These are phyloP conservation scores for Colletotrichum liaoningense DNA, from an alignment of 2,329 filamentous ascomycete species.

Conservation along the genomic window DNA sequence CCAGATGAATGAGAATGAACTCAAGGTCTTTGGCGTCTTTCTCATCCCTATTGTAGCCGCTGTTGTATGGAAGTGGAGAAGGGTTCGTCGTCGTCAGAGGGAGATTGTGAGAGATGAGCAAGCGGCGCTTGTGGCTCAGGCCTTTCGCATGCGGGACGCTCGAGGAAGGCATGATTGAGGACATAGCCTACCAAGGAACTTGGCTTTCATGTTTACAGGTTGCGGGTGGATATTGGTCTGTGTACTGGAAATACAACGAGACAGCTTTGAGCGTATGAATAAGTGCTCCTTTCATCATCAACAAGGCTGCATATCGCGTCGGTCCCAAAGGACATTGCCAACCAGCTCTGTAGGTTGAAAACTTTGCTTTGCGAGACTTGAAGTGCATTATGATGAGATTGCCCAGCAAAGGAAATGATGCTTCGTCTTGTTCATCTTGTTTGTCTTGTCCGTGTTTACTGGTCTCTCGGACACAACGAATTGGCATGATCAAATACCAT, in stretches of 20 bases:
- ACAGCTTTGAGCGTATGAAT: not conserved
- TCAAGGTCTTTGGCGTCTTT: constrained; percentile 10
- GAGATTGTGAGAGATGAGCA: not conserved
- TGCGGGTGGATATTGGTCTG: not conserved
- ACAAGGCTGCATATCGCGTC: too few relatives aligned
- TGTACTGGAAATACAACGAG: not conserved
- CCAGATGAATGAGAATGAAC: not conserved
- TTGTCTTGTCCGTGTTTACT: too few relatives aligned
- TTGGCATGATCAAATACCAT: too few relatives aligned
- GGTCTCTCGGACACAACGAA: too few relatives aligned
- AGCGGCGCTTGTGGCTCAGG: not conserved
- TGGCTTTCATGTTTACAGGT: not conserved
- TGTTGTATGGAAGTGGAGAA: constrained; percentile 9
- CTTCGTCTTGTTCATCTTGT: too few relatives aligned
- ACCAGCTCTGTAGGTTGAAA: too few relatives aligned
- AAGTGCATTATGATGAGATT: too few relatives aligned
- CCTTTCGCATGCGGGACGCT: not conserved
- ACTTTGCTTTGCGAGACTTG: too few relatives aligned
- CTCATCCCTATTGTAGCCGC: not conserved
- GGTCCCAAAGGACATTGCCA: too few relatives aligned
- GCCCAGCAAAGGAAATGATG: too few relatives aligned
- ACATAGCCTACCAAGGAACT: not conserved
- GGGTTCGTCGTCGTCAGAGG: not conserved
- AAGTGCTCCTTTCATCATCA: too few relatives aligned
- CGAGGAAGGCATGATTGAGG: not conserved